phyloP scores from a whole-genome alignment of 2,329 filamentous ascomycete genomes.

The Fusarium algeriense region DNA sequence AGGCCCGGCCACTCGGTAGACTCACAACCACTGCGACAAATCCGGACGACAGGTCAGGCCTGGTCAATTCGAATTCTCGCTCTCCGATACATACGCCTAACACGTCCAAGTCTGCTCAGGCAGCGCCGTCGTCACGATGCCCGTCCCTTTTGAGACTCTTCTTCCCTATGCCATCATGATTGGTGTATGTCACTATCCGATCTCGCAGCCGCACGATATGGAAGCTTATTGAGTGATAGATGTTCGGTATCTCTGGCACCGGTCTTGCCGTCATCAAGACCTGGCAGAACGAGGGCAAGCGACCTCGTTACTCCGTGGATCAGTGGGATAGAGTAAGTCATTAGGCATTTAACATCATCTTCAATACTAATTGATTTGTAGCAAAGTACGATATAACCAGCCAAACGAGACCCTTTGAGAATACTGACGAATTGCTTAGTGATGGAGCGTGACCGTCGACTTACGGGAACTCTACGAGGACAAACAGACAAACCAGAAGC shows the following conservation, averaged over 20 bases:
- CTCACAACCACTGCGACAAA: constrained; percentile 33
- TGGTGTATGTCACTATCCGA: constrained; percentile 59
- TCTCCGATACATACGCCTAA: constrained; percentile 14
- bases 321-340: constrained; percentile 71
- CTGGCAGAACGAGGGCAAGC: constrained; percentile 71
- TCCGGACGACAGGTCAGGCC: constrained; percentile 35
- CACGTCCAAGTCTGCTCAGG: constrained; percentile 48
- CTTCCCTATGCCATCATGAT: constrained; percentile 75
- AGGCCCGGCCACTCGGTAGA: constrained; percentile 42
- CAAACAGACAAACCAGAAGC: constrained; percentile 68
- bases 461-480: constrained; percentile 70
- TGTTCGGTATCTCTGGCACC: constrained; percentile 72
- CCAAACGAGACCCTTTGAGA: neutral
- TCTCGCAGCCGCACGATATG: constrained; percentile 8
- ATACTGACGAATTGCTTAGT: constrained; percentile 56
- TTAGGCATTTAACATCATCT: neutral
- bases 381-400: constrained; percentile 63
- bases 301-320: constrained; percentile 70
- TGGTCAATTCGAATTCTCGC: constrained; percentile 42
- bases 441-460: constrained; percentile 73
- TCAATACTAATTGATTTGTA: constrained; percentile 53
- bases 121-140: constrained; percentile 61
- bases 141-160: constrained; percentile 72
- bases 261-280: constrained; percentile 69
- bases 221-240: constrained; percentile 58